A percentile compares a stretch with the other conserved stretches of the same genome.
These are phyloP conservation scores for Corniculantispora saksenae DNA, from an alignment of 2,329 filamentous ascomycete genomes.

Conservation along the genomic window DNA sequence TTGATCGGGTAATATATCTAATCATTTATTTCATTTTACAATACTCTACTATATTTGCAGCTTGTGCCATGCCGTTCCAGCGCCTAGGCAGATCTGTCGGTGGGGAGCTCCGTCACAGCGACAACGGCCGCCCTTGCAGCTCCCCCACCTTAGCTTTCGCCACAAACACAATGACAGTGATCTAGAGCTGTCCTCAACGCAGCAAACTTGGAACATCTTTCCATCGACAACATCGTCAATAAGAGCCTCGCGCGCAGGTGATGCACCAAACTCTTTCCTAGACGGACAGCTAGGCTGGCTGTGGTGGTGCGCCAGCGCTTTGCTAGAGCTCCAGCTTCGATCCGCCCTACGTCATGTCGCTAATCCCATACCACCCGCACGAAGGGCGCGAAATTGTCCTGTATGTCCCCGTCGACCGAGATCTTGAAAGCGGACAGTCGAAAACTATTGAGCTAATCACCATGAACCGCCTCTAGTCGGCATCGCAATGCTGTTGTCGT, in stretches of 20 bases:
- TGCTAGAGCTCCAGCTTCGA: neutral
- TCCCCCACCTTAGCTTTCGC: conserved; percentile 18
- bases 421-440: neutral
- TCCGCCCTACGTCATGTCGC: conserved; percentile 51
- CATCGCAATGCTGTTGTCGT: conserved; percentile 92
- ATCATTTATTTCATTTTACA: no score
- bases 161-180: conserved; percentile 4
- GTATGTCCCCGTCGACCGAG: conserved; percentile 53
- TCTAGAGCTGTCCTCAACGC: neutral
- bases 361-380: conserved; percentile 73
- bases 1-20: no score
- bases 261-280: neutral
- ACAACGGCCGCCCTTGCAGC: conserved; percentile 4
- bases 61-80: no score
- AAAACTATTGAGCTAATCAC: neutral
- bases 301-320: neutral
- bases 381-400: conserved; percentile 79
- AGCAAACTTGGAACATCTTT: neutral
- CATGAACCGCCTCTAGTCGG: conserved; percentile 57
- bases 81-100: no score
- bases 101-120: neutral
- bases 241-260: neutral
- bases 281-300: neutral
- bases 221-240: neutral
- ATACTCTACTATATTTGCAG: no score